These are phyloP conservation scores for Chlorella variabilis DNA, from an alignment of 163 green algal genomes.

Conservation along the genomic window DNA sequence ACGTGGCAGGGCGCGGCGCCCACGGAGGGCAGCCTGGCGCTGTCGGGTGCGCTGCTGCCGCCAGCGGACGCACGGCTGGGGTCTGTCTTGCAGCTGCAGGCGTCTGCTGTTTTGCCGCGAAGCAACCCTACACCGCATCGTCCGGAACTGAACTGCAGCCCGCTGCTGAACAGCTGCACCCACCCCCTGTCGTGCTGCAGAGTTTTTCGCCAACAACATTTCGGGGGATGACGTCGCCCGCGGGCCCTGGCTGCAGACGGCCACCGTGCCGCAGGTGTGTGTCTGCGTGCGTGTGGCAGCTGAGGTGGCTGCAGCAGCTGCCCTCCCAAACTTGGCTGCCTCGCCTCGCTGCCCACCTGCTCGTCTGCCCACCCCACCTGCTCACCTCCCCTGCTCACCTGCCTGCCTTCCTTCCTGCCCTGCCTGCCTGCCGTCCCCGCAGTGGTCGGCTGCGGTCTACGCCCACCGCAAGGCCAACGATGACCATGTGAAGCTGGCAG, in stretches of 20 bases:
- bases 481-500: constrained; percentile 62
- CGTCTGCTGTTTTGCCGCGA: no score
- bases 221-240: not conserved
- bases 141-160: no score
- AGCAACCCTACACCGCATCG: no score
- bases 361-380: no score
- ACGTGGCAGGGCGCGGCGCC: constrained; percentile 27
- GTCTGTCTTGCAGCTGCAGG: no score
- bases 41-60: constrained; percentile 28
- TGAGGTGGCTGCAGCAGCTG: no score
- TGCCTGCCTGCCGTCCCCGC: not conserved
- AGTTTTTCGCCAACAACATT: constrained; percentile 47
- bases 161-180: not conserved
- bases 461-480: constrained; percentile 60
- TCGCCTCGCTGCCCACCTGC: not conserved
- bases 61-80: no score
- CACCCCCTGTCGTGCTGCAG: not conserved
- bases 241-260: constrained; percentile 54
- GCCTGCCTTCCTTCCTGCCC: constrained; percentile 1
- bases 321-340: no score
- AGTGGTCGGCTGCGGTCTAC: constrained; percentile 48
- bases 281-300: no score
- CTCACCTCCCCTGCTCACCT: no score
- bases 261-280: constrained; percentile 35
- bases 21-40: not conserved